phyloP scores from a whole-genome alignment of 345 rosid genomes.

The Syzygium aqueum region DNA sequence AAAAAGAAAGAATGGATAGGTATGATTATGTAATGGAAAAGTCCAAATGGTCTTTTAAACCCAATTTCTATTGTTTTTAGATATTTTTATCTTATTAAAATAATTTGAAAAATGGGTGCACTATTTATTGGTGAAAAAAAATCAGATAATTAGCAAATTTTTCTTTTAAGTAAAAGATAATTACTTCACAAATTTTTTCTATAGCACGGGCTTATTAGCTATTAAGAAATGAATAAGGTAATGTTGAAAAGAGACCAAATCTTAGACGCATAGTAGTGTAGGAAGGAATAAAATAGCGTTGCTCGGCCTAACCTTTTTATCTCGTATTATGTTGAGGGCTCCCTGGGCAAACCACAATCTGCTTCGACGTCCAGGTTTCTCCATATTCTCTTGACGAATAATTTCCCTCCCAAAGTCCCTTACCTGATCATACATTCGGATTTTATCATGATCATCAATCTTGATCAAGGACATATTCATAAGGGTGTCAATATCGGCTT shows the following conservation, averaged over 20 bases:
- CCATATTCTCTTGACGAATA: no score
- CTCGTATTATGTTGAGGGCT: no score
- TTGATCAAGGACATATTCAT: neutral
- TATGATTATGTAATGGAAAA: neutral
- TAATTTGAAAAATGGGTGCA: accelerated
- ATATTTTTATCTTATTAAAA: neutral
- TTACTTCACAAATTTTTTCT: neutral
- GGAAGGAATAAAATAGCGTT: no score
- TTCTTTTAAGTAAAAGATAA: neutral
- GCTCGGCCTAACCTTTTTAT: no score
- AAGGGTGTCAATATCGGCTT: neutral
- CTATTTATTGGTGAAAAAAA: neutral
- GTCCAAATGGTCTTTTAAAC: neutral
- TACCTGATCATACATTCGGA: accelerated
- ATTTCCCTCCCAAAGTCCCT: no score
- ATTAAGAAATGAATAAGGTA: neutral
- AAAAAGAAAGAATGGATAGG: no score
- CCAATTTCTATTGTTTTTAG: no score
- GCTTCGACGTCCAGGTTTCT: no score
- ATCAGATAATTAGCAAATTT: neutral
- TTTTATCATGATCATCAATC: neutral
- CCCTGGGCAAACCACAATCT: no score
- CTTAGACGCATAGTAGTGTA: neutral
- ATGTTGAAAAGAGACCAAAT: neutral
- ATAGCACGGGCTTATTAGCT: neutral